These are phyloP conservation scores for Tricholoma sp. DNA, from an alignment of 768 basidiomycete genomes.

Conservation along the genomic window DNA sequence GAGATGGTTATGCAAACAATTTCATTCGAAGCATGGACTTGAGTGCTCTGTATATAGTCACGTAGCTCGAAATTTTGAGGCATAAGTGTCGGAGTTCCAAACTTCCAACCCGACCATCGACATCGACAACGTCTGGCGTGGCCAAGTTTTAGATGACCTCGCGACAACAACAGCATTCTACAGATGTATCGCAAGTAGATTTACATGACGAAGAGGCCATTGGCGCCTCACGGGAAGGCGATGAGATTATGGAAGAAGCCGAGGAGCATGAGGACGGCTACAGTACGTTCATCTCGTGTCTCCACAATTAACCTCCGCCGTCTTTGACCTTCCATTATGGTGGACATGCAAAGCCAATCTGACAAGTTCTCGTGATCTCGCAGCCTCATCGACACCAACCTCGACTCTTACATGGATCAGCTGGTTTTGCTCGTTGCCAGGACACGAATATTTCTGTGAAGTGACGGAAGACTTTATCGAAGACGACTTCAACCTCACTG, in stretches of 20 bases:
- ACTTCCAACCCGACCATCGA: constrained; percentile 16
- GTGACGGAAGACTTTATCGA: constrained; percentile 99
- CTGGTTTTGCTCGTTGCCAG: constrained; percentile 93
- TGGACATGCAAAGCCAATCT: constrained; percentile 14
- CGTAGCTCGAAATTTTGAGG: no score
- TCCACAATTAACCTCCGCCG: constrained; percentile 10
- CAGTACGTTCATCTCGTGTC: constrained; percentile 50
- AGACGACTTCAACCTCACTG: constrained; percentile 98
- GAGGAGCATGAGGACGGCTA: constrained; percentile 75
- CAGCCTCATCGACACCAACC: constrained; percentile 86
- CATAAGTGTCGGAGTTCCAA: constrained; percentile 33
- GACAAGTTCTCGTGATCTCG: constrained; percentile 11
- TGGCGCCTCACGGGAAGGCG: constrained; percentile 55
- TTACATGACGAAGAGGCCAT: constrained; percentile 60
- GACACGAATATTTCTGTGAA: constrained; percentile 98
- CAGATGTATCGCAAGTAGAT: constrained; percentile 44
- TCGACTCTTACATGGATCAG: constrained; percentile 93
- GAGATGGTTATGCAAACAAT: no score
- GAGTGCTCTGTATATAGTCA: background rate
- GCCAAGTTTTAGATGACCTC: constrained; percentile 28
- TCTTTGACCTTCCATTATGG: background rate
- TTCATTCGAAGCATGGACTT: background rate
- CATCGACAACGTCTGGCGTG: constrained; percentile 16
- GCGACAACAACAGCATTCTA: constrained; percentile 32
- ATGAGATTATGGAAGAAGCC: constrained; percentile 80